phyloP scores from a whole-genome alignment of 176 grass and related monocot species.

The Rhynchospora breviuscula region DNA sequence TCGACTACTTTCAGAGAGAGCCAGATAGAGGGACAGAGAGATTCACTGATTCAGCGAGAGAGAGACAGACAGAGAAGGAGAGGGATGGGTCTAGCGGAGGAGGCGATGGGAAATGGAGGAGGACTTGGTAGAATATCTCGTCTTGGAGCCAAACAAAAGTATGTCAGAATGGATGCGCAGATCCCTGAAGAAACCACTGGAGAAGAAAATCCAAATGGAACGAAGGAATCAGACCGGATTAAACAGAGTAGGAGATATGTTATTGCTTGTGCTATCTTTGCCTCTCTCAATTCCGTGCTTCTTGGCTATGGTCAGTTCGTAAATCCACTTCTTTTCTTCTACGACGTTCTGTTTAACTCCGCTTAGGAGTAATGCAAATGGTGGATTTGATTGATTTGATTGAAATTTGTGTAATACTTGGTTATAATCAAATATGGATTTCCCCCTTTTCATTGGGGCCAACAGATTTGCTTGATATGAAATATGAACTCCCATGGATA shows the following conservation, averaged over 20 bases:
- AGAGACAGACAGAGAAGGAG: not conserved
- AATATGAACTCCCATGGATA: not conserved
- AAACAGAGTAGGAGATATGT: slow-evolving; percentile 48
- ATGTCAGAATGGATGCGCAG: slow-evolving; percentile 21
- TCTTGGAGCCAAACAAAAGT: slow-evolving; percentile 12
- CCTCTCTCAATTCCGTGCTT: slow-evolving; percentile 78
- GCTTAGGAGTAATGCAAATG: not conserved
- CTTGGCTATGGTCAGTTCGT: slow-evolving; percentile 73
- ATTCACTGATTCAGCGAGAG: not conserved
- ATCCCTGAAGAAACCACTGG: slow-evolving; percentile 24
- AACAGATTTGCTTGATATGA: not conserved
- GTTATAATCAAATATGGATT: not conserved
- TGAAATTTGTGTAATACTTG: not conserved
- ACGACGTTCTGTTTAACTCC: not conserved
- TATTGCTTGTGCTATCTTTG: slow-evolving; percentile 62
- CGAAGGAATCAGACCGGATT: not conserved
- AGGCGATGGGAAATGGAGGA: not conserved
- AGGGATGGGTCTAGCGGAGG: not conserved
- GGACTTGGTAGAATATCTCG: slow-evolving; percentile 7
- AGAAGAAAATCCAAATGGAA: slow-evolving; percentile 7
- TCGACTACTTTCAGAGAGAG: not conserved
- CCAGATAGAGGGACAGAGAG: not conserved
- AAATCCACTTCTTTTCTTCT: not conserved
- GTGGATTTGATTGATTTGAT: not conserved
- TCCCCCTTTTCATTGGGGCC: not conserved